phyloP scores from a whole-genome alignment of 192 early-diverging fungal species.

The Coemansia sp. region DNA sequence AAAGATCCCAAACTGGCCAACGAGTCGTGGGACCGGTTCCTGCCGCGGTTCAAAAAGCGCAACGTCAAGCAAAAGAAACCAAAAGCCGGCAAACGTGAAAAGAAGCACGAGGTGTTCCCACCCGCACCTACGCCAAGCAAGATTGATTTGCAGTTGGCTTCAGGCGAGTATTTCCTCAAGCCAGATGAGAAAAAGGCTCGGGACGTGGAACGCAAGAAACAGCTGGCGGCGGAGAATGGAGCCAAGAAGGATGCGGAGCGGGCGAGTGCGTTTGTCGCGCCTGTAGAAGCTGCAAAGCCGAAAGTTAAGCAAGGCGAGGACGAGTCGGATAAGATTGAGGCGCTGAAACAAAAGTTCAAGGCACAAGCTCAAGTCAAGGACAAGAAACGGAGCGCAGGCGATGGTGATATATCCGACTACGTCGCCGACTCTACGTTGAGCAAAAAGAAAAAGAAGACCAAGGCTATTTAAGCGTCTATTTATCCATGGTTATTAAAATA shows the following conservation, averaged over 20 bases:
- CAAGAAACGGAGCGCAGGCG: constrained; percentile 17
- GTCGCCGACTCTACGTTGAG: constrained; percentile 1
- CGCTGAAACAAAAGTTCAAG: constrained; percentile 50
- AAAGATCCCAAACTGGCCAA: constrained; percentile 92
- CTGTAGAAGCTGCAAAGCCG: constrained; percentile 55
- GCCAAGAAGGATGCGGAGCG: constrained; percentile 70
- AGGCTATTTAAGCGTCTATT: background rate
- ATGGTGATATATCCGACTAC: constrained; percentile 17
- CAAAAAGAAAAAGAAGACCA: constrained; percentile 16
- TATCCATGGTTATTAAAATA: background rate
- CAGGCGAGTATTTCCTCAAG: constrained; percentile 95
- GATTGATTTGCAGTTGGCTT: constrained; percentile 89
- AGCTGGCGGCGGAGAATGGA: constrained; percentile 65
- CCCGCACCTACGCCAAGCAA: constrained; percentile 80
- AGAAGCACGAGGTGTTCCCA: constrained; percentile 80
- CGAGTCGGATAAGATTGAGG: constrained; percentile 44
- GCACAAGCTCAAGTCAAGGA: constrained; percentile 21
- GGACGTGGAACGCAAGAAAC: constrained; percentile 61
- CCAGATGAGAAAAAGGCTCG: constrained; percentile 62
- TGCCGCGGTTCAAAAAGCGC: constrained; percentile 94
- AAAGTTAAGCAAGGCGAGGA: background rate
- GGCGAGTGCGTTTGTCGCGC: constrained; percentile 77
- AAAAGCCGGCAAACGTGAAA: constrained; percentile 69
- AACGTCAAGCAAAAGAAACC: constrained; percentile 71
- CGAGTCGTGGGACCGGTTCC: constrained; percentile 96